Base-by-base conservation (phyloP, 2,329 filamentous ascomycete species). In the Penicillium sp. region DNA sequence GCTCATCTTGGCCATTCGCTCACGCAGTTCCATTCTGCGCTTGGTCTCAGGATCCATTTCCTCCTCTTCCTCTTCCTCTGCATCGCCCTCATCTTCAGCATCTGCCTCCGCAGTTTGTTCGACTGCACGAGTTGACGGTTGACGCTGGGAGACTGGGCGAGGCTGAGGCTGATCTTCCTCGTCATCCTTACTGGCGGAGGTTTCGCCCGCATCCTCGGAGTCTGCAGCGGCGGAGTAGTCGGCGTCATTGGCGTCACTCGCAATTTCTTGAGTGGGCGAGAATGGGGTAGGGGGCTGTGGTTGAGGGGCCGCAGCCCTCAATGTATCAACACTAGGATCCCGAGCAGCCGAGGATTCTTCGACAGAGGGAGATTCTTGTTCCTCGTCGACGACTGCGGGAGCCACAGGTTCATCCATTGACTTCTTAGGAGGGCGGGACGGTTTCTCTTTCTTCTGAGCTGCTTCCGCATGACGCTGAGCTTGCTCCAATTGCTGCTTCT, bases 1-100 rank as follows among this genome's bases (percentile, higher is more conserved):
- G 59, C 91, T 95, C 85, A 98, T 93, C 72, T 95, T 96, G 40
- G 93, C 93, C 88, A 98, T 98, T 60, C 93, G 83, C 54, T 93
- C 89, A 53, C 93, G 82, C 29, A 98, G 76, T 66, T 96, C 91
- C 70, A 95, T 83, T 65, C 85, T 87, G 45, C 90, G 84, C 58
- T 81, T 83, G 21, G 88, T 77, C 67, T 98, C 93, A 1, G 89
- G 88, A 62, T 97, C 90, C 45, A 94, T 75, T 15, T 95, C 88
- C 26, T 90, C 87, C 42, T 90, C 87, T 29, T 88, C 87, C 41
- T 90, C 87, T 29, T 88, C 85, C 19, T 86, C 85, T n/a, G 84
- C 84, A 13, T 81, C 82, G 3, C 80, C 81, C 10, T 79, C 80
- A 3, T 78, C 79, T 17, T 78, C 78, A 21, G 77, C 77, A 10